phyloP scores from a whole-genome alignment of 1,284 basidiomycete genomes.

The Pascua guehoae region DNA sequence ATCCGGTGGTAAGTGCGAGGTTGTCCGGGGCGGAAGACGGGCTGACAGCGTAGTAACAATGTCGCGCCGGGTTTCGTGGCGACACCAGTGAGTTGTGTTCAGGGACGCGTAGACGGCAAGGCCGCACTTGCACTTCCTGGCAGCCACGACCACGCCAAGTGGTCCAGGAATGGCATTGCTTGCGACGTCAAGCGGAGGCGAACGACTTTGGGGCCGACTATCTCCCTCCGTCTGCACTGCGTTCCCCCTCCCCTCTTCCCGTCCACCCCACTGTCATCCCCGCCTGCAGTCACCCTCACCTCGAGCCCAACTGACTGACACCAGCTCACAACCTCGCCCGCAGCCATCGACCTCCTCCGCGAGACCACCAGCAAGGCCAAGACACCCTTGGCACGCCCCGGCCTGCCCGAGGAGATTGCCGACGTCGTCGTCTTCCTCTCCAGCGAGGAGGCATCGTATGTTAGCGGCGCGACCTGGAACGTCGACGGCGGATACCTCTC shows the following conservation, averaged over 20 bases:
- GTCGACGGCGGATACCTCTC: constrained; percentile 29
- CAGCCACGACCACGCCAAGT: too few relatives aligned
- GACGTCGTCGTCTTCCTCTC: constrained; percentile 28
- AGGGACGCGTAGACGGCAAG: too few relatives aligned
- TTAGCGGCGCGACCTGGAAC: constrained; percentile 32
- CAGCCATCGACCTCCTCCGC: background rate
- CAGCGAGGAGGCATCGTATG: constrained; percentile 30
- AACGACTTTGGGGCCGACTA: constrained; percentile 6
- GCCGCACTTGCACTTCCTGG: too few relatives aligned
- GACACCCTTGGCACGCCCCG: constrained; percentile 17
- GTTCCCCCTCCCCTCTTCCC: too few relatives aligned
- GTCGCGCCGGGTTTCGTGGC: constrained; percentile 17
- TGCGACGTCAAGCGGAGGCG: too few relatives aligned
- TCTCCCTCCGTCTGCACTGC: too few relatives aligned
- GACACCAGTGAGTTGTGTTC: background rate
- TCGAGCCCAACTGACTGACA: constrained; percentile 7
- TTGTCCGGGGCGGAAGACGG: background rate
- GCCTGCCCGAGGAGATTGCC: constrained; percentile 27
- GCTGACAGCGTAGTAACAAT: constrained; percentile 6
- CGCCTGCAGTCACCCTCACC: background rate
- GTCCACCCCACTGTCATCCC: background rate
- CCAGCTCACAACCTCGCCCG: constrained; percentile 7
- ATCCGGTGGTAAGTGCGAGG: constrained; percentile 12
- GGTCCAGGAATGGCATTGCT: too few relatives aligned
- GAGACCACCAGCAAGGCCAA: background rate